Conservation (phyloP, 192 early-diverging fungal genomes). For the Podila verticillata region DNA sequence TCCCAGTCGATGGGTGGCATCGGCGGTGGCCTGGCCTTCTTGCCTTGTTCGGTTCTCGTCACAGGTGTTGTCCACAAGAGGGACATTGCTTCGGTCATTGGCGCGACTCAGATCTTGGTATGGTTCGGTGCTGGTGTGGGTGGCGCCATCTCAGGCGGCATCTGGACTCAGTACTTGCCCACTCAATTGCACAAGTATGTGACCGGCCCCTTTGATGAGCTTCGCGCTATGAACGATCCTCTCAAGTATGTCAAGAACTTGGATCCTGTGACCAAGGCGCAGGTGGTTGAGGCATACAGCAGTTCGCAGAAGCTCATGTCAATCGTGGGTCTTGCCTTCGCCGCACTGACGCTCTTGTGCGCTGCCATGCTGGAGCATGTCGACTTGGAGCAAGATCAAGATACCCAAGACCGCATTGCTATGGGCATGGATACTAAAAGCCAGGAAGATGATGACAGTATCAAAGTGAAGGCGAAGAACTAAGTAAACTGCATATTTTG, state of each 20-base stretch:
- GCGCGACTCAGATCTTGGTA: neutral
- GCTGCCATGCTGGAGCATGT: neutral
- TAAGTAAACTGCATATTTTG: neutral
- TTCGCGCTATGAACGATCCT: slow-evolving; percentile 1
- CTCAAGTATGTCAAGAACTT: neutral
- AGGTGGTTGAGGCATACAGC: neutral
- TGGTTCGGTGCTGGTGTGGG: neutral
- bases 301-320: slow-evolving; percentile 2
- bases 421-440: neutral
- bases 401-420: slow-evolving; percentile 3
- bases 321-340: neutral
- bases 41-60: neutral
- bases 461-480: neutral
- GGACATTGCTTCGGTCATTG: neutral
- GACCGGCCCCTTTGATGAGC: neutral
- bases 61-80: slow-evolving; percentile 4
- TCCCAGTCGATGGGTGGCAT: neutral
- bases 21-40: neutral
- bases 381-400: slow-evolving; percentile 2
- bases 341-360: neutral
- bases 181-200: neutral
- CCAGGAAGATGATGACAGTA: neutral
- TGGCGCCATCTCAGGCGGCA: neutral
- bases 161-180: slow-evolving; percentile 7
- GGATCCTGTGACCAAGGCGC: neutral